Conservation (phyloP, 2,329 filamentous ascomycete genomes). For the Talaromyces islandicus region DNA sequence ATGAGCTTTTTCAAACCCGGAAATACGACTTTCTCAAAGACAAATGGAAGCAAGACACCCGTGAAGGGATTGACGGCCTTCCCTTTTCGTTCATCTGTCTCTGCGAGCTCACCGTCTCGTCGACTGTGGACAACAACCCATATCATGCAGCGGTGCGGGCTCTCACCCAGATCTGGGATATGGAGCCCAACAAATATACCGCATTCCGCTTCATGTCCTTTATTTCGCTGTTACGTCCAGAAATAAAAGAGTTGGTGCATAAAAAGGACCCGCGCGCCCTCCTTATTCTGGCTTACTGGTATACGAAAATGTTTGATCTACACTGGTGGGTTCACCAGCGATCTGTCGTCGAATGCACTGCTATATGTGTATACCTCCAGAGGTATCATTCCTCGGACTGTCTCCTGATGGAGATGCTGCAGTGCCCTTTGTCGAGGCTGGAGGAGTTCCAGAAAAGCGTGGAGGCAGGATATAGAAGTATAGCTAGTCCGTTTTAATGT, state of each 20-base stretch:
- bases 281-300: conserved; percentile 54
- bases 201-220: conserved; percentile 9
- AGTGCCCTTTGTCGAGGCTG: background rate
- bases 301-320: conserved; percentile 41
- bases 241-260: conserved; percentile 42
- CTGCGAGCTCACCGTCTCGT: conserved; percentile 42
- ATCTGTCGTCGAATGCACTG: conserved; percentile 44
- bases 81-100: conserved; percentile 19
- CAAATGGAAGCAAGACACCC: conserved; percentile 1
- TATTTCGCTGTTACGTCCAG: conserved; percentile 7
- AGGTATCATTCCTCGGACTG: conserved; percentile 15
- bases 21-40: background rate
- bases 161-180: conserved; percentile 1
- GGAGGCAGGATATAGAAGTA: background rate
- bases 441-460: background rate
- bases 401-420: conserved; percentile 3
- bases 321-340: conserved; percentile 47
- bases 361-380: conserved; percentile 43
- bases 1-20: background rate
- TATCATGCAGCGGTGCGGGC: conserved; percentile 6
- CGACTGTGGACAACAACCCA: conserved; percentile 20
- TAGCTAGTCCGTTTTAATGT: background rate
- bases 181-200: conserved; percentile 12
- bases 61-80: conserved; percentile 3
- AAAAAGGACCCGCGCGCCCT: conserved; percentile 49